A percentile compares a stretch with the other conserved stretches of the same genome.
Conservation (phyloP, 371 early-diverging fungal species). For the Aphelidium insulamus region DNA sequence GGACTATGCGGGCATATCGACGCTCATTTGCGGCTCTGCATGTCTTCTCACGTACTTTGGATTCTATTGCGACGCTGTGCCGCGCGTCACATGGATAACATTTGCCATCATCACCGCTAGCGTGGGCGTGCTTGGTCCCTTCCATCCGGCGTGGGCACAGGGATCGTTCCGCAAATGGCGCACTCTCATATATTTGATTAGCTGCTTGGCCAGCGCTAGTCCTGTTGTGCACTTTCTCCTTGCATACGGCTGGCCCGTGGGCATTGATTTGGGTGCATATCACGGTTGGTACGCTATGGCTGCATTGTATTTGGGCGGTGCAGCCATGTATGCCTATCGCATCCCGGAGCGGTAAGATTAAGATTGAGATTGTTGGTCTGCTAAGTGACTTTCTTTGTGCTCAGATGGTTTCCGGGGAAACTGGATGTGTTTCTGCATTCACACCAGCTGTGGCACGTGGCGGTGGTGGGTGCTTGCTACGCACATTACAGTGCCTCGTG, state of each 20-base stretch:
- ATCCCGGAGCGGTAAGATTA: conserved; percentile 51
- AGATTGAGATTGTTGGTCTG: too few relatives aligned
- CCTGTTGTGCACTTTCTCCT: conserved; percentile 1
- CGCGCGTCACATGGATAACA: conserved; percentile 20
- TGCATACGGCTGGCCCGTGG: neutral
- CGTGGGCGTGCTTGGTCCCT: conserved; percentile 28
- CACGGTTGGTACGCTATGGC: neutral
- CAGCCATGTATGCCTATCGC: conserved; percentile 33
- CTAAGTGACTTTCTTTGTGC: too few relatives aligned
- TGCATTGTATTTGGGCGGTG: conserved; percentile 6
- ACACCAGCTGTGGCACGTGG: conserved; percentile 58
- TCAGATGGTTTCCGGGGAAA: conserved; percentile 41
- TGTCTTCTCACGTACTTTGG: conserved; percentile 33
- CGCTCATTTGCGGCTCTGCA: conserved; percentile 36
- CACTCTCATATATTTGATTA: too few relatives aligned
- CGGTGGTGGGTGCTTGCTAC: conserved; percentile 42
- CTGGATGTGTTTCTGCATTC: conserved; percentile 49
- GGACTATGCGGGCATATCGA: conserved; percentile 43
- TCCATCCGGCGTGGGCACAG: too few relatives aligned
- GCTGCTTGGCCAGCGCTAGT: too few relatives aligned
- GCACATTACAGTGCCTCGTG: conserved; percentile 34
- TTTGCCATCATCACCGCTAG: conserved; percentile 28
- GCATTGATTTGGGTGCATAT: neutral
- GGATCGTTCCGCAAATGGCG: too few relatives aligned
- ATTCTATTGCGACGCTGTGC: conserved; percentile 27